Conservation (phyloP, 1,284 basidiomycete species). For the Ceratorhiza oryzae-sativae region DNA sequence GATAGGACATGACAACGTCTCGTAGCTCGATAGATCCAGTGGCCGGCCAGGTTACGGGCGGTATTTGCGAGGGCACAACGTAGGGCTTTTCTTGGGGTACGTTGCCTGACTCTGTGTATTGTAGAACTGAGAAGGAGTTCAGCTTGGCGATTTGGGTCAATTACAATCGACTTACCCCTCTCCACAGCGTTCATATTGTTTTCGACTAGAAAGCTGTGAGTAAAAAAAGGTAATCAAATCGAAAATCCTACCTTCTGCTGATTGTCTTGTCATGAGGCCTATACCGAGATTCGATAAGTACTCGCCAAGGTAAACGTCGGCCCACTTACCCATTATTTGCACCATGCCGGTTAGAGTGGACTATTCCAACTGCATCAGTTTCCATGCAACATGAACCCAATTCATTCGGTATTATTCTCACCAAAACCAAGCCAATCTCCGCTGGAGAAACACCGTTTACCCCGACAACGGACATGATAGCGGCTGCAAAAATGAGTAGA, state of each 20-base stretch:
- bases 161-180: conserved; percentile 54
- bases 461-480: conserved; percentile 54
- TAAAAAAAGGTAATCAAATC: conserved; percentile 9
- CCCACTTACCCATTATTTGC: conserved; percentile 45
- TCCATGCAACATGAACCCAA: no score
- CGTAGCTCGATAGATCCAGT: conserved; percentile 50
- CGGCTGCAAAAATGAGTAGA: conserved; percentile 68
- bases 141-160: not conserved
- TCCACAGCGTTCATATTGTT: conserved; percentile 81
- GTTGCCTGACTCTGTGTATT: conserved; percentile 62
- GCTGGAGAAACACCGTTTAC: conserved; percentile 66
- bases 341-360: conserved; percentile 25
- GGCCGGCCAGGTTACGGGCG: conserved; percentile 33
- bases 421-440: conserved; percentile 74
- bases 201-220: conserved; percentile 48
- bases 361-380: conserved; percentile 41
- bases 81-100: conserved; percentile 69
- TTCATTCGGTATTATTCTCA: conserved; percentile 50
- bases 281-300: conserved; percentile 53
- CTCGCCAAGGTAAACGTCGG: conserved; percentile 55
- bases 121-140: conserved; percentile 55
- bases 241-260: conserved; percentile 67
- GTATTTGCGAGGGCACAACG: conserved; percentile 65
- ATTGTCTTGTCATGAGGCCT: conserved; percentile 58
- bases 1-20: conserved; percentile 46